Evolutionary conservation across 345 rosid genomes (phyloP), one percentile per base, ranked within the genome.

Genomic region (Eucalyptus pauciflora): DNA sequence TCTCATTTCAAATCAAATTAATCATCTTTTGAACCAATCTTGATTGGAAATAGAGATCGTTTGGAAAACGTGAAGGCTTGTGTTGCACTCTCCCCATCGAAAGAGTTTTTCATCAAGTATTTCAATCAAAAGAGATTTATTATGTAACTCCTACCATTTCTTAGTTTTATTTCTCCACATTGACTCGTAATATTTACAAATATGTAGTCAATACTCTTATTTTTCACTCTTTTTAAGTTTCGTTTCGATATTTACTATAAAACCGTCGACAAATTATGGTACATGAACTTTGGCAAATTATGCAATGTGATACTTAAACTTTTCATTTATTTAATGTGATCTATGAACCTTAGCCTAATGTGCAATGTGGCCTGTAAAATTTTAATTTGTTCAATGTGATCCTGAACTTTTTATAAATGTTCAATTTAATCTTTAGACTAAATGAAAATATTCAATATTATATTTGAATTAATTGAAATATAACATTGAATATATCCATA

Each of bases 331-430:
- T 56, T 56, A 56, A 56, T 9, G 3, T 56, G 62, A 24, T 56
- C 3, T 56, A 4, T 56, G 29, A 56, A 24, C 62, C 8, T 56
- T 24, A 56, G 13, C 27, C 5, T 22, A 22, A 56, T 10, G 12
- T 56, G 13, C 2, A 52, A 52, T 7, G 58, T 52, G 24, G 10
- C 56, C 0, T 2, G 1, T 56, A 24, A 56, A 8, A 3, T 24
- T 56, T 56, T 24, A 56, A 56, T 56, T 56, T 56, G 12, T 56
- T 56, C 13, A 22, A 56, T 24, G 2, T 24, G 29, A 24, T 56
- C 27, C 0, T 22, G 1, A 24, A 24, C 1, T 56, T 24, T 56
- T 24, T 56, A 20, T 22, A 56, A 22, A 56, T 56, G 27, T 56
- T 56, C 5, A 22, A 56, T 56, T 56, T 22, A 56, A 24, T 56